Conservation (phyloP, 768 basidiomycete genomes). For the Amanita pallidorosea region DNA sequence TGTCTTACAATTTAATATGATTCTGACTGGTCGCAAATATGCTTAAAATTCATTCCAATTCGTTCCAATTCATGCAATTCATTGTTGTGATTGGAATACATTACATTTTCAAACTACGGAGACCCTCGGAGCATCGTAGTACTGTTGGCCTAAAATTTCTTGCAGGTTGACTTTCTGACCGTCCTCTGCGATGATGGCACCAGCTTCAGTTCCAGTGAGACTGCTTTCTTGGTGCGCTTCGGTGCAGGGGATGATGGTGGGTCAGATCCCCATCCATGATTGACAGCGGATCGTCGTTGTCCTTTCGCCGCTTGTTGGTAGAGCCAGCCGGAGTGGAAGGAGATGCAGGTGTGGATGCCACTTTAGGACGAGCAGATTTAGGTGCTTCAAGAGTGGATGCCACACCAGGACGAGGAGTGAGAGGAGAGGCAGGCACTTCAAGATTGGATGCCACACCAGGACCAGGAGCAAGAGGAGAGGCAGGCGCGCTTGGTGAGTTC, state of each 20-base stretch:
- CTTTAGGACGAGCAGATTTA: too few species aligned
- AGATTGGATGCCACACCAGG: too few species aligned
- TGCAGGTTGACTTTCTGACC: neutral
- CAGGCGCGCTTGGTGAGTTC: too few species aligned
- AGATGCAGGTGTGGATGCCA: too few species aligned
- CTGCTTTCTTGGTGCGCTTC: neutral
- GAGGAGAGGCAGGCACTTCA: too few species aligned
- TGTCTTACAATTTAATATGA: neutral
- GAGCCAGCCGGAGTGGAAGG: too few species aligned
- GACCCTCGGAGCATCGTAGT: too few species aligned
- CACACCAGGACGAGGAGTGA: too few species aligned
- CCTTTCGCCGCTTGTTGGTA: too few species aligned
- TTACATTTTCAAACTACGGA: neutral
- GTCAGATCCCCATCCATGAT: neutral
- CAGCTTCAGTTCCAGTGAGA: neutral
- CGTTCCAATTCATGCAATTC: neutral
- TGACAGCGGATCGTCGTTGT: neutral
- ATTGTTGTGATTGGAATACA: neutral
- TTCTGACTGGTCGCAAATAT: neutral
- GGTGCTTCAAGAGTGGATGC: too few species aligned
- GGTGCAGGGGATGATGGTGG: neutral
- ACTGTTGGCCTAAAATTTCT: neutral
- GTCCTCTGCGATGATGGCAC: neutral
- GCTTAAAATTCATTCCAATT: neutral
- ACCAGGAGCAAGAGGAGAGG: too few species aligned